phyloP scores from a whole-genome alignment of 2,329 filamentous ascomycete genomes.

The Monosporascus sp. region DNA sequence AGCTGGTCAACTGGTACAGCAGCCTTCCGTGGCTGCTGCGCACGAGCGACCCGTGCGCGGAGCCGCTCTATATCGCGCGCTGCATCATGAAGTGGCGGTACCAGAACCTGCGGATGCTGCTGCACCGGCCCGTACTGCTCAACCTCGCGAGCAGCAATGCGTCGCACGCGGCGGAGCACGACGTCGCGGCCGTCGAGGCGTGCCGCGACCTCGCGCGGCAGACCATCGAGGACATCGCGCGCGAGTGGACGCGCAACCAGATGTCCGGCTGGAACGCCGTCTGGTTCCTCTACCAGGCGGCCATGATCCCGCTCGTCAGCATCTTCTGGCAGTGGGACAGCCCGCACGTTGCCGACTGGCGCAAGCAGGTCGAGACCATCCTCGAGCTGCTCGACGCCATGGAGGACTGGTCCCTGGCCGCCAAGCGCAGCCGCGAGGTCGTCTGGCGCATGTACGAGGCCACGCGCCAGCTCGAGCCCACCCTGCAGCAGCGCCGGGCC shows the following conservation, averaged over 20 bases:
- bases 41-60: slow-evolving; percentile 62
- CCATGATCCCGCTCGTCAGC: slow-evolving; percentile 72
- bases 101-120: slow-evolving; percentile 70
- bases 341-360: slow-evolving; percentile 46
- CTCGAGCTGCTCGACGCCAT: slow-evolving; percentile 59
- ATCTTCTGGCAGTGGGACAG: slow-evolving; percentile 63
- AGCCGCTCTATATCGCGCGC: slow-evolving; percentile 64
- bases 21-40: slow-evolving; percentile 62
- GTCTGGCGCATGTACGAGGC: slow-evolving; percentile 61
- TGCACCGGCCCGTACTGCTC: slow-evolving; percentile 69
- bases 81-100: slow-evolving; percentile 81
- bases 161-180: slow-evolving; percentile 51
- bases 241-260: slow-evolving; percentile 66
- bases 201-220: slow-evolving; percentile 66
- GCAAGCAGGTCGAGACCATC: slow-evolving; percentile 53
- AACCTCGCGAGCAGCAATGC: slow-evolving; percentile 55
- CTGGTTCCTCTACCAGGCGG: slow-evolving; percentile 77
- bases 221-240: slow-evolving; percentile 67
- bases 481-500: slow-evolving; percentile 22
- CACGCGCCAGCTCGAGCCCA: slow-evolving; percentile 35
- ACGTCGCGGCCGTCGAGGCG: slow-evolving; percentile 62
- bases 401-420: slow-evolving; percentile 61
- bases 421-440: slow-evolving; percentile 58
- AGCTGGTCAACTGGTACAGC: slow-evolving; percentile 69
- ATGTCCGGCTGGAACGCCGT: slow-evolving; percentile 78